Evolutionary conservation across 768 basidiomycete genomes (phyloP), one percentile per base, ranked within the genome.

Genomic region (Boletellus ananas): DNA sequence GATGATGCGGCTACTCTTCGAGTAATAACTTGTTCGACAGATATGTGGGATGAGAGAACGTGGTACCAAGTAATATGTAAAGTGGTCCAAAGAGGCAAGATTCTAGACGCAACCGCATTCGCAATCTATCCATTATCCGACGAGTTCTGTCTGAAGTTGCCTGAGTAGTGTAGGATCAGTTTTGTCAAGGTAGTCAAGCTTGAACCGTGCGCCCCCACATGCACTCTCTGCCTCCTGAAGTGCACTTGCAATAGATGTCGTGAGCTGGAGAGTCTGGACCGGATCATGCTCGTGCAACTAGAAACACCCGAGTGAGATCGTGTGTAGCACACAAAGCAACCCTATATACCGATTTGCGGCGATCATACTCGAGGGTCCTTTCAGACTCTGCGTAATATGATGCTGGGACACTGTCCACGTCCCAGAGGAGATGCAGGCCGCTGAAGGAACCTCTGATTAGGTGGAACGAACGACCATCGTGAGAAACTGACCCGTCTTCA

Each of bases 241-340:
- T 18, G 80, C 75, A 17, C 67, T 66, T 3, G 74, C 75, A 45
- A 94, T 72, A 62, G 75, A 86, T 7, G 70, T 64, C 25, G 79
- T 81, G n/a, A 94, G 78, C 29, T 79, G 78, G 3, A 74, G 70
- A 4, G 76, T 82, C n/a, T 84, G 80, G 34, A 91, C 79, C 0
- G 85, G 84, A 62, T 94, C 92, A 21, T 67, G 73, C 12, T 87
- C 76, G 52, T 80, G 83, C 12, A 85, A 62, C 92, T 94, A 58
- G 11, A 47, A 49, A 29, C 29, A 29, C 34, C n/a, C 61, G n/a
- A 56, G 40, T 20, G 31, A 44, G 42, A 53, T 52, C 38, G 29
- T 17, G 35, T n/a, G 18, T 45, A 46, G 31, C 13, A 45, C 13
- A 50, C 4, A 25, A 23, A 21, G 39, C 41, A 3, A 16, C 10